phyloP scores from a whole-genome alignment of 371 early-diverging fungal genomes.

The Batrachochytrium dendrobatidis region DNA sequence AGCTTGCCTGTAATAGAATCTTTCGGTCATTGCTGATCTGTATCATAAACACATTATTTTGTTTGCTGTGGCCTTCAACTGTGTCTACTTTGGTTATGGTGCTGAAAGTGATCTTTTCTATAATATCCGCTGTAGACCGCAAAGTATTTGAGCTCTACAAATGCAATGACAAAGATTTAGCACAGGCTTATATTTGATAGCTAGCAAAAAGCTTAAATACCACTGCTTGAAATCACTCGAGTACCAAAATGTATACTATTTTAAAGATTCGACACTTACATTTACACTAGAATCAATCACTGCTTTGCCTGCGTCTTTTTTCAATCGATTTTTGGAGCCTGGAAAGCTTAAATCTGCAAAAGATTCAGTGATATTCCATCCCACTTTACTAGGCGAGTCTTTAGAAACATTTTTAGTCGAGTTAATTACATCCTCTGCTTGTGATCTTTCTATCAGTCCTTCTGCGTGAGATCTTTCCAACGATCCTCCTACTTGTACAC shows the following conservation, averaged over 20 bases:
- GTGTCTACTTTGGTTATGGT: neutral
- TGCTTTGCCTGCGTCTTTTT: neutral
- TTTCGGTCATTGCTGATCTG: neutral
- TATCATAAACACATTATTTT: constrained; percentile 12
- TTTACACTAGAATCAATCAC: too few relatives aligned
- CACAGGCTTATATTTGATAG: too few relatives aligned
- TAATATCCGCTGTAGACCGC: neutral
- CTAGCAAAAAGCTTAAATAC: too few relatives aligned
- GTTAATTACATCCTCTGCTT: neutral
- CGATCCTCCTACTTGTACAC: too few relatives aligned
- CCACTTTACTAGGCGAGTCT: neutral
- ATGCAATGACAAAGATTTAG: too few relatives aligned
- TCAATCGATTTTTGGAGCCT: neutral
- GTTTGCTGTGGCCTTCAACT: constrained; percentile 10
- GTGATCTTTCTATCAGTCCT: too few relatives aligned
- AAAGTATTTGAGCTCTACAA: neutral
- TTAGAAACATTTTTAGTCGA: neutral
- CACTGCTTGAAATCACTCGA: too few relatives aligned
- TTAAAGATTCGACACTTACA: too few relatives aligned
- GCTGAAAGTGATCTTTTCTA: constrained; percentile 3
- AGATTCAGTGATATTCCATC: neutral
- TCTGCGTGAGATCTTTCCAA: too few relatives aligned
- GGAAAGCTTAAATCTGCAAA: neutral
- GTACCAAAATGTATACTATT: too few relatives aligned
- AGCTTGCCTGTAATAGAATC: neutral